Evolutionary conservation across 1,139 yeast species (phyloP), one percentile per base, ranked within the genome.

Genomic region (Suhomyces choctaworum): DNA sequence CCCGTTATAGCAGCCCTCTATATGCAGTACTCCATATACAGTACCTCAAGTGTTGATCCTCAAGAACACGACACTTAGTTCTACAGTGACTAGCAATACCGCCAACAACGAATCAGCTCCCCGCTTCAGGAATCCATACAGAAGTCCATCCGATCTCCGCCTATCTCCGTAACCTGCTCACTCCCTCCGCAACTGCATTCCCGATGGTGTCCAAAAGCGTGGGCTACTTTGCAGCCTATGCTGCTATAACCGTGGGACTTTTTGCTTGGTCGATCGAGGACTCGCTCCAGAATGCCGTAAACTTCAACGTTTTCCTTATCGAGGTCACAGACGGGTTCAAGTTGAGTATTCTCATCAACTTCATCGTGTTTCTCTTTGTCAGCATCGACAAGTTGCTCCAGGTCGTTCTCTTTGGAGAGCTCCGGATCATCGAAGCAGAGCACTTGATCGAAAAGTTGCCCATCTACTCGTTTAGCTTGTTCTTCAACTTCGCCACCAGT

Each of bases 391-490:
- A 61, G 46, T 64, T 62, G 37, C 63, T 67, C 50, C 68, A 64
- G 42, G 39, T 58, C 33, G 4, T 81, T 1, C 56, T 89, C 30
- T 89, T 89, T 64, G 96, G 96, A 1, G 81, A 79, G 37, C 63
- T 92, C 36, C 66, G 96, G 36, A 64, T 80, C 20, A 70, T 86
- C 29, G 98, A 92, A 54, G 62, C 76, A 31, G 96, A 90, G 48
- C 62, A 62, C 34, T 56, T 77, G 43, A 50, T 73, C 30, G 53
- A 56, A 32, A 60, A 64, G 42, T 70, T 79, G 42, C 84, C 95
- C 0, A 60, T 86, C 13, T 64, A 58, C 32, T 51, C 59, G 10
- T 68, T 87, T 30, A 83, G 78, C 48, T 67, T 84, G 30, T 60
- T 87, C 31, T 67, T 87, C 56, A 78, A 84, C 28, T 64, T 84